Conservation (phyloP, 2,329 filamentous ascomycete genomes). For the Phyllosticta capitalensis region DNA sequence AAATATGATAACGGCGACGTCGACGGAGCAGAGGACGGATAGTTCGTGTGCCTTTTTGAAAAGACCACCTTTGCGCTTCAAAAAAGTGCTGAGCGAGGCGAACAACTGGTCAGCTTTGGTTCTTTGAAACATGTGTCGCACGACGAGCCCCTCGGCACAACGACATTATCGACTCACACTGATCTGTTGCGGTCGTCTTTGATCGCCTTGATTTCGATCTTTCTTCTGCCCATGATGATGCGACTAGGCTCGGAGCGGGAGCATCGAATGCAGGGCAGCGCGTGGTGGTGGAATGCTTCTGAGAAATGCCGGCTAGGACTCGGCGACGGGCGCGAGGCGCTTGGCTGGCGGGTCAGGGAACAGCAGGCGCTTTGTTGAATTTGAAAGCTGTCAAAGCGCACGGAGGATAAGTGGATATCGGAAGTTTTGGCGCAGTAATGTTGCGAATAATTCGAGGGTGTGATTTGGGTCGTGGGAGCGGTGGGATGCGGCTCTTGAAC, state of each 20-base stretch:
- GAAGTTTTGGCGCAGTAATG: background rate
- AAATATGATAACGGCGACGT: constrained; percentile 97
- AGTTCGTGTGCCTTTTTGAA: constrained; percentile 99
- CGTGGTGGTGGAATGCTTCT: constrained; percentile 4
- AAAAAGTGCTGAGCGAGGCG: constrained; percentile 63
- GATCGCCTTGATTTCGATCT: constrained; percentile 99
- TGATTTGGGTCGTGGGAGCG: background rate
- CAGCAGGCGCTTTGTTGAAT: constrained; percentile 7
- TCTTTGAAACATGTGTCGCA: constrained; percentile 12
- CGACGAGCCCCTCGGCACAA: background rate
- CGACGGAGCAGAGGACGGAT: constrained; percentile 93
- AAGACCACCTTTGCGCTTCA: constrained; percentile 95
- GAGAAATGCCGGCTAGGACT: background rate
- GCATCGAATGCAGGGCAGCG: constrained; percentile 6
- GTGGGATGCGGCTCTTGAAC: constrained; percentile 11
- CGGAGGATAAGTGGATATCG: background rate
- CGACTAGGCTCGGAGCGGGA: constrained; percentile 1
- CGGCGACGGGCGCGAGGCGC: constrained; percentile 7
- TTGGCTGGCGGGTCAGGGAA: constrained; percentile 1
- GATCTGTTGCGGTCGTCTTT: constrained; percentile 97
- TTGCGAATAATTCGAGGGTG: background rate
- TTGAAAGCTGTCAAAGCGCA: background rate
- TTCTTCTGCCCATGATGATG: constrained; percentile 77
- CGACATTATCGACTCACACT: constrained; percentile 58
- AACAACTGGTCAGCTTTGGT: constrained; percentile 13